Evolutionary conservation across 148 eudicot species (phyloP).

Genomic region (Rhododendron kiyosumense): DNA sequence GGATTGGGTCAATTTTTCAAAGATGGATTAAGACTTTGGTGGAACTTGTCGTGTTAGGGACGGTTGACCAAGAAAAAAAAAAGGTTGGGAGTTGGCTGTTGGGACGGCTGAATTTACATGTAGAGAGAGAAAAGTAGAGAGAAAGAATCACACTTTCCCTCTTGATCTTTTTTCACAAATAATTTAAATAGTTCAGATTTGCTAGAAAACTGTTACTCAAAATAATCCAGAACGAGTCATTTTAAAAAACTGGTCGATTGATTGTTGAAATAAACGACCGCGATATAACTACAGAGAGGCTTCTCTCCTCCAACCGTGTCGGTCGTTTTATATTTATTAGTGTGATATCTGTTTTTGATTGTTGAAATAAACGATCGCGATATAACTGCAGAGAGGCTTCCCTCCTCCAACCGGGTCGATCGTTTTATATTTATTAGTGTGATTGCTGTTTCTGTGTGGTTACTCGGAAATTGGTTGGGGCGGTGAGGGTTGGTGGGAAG

Average conservation of each 20-base stretch:
- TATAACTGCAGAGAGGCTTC: neutral
- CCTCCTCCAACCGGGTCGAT: too few relatives aligned
- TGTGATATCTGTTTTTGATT: neutral
- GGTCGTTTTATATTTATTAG: too few relatives aligned
- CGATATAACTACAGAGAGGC: neutral
- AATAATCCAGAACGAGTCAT: neutral
- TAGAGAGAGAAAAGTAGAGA: neutral
- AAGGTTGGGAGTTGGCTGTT: constrained; percentile 11
- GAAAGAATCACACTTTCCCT: neutral
- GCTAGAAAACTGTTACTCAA: neutral
- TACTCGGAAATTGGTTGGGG: neutral
- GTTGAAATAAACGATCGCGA: too few relatives aligned
- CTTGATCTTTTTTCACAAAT: neutral
- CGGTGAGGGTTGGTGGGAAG: neutral
- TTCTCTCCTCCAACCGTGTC: too few relatives aligned
- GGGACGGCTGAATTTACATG: constrained; percentile 24
- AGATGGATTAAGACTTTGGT: neutral
- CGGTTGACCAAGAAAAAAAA: constrained; percentile 27
- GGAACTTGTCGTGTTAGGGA: constrained; percentile 21
- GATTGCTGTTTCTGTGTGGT: neutral
- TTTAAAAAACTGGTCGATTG: neutral
- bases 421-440: neutral
- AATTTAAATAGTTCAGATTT: too few relatives aligned
- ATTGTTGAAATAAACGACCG: too few relatives aligned
- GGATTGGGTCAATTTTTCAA: constrained; percentile 22